These are phyloP conservation scores for Myriangium duriaei DNA, from an alignment of 2,329 filamentous ascomycete genomes.

Conservation along the genomic window DNA sequence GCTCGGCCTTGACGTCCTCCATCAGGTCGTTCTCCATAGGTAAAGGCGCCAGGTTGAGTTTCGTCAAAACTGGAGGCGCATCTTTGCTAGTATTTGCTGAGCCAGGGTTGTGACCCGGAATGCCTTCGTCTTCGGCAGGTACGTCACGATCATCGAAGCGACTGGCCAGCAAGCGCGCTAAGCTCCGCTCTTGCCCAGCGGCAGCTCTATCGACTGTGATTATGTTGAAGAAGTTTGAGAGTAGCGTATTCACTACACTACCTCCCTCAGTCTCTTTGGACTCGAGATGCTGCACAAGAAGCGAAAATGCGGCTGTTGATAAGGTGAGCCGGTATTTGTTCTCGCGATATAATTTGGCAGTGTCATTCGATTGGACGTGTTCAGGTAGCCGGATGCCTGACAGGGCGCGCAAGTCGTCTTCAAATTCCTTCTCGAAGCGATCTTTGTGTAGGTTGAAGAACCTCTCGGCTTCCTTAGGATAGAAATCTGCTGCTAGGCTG, in stretches of 20 bases:
- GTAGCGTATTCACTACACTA: slow-evolving; percentile 60
- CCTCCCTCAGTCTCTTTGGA: slow-evolving; percentile 74
- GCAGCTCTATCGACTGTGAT: slow-evolving; percentile 45
- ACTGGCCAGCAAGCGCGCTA: slow-evolving; percentile 46
- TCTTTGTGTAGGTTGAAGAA: slow-evolving; percentile 60
- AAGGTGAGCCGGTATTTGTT: slow-evolving; percentile 85
- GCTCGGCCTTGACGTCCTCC: slow-evolving; percentile 73
- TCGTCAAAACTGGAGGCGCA: slow-evolving; percentile 45
- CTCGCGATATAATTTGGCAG: slow-evolving; percentile 68
- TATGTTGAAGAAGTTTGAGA: slow-evolving; percentile 49
- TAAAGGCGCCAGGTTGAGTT: slow-evolving; percentile 65
- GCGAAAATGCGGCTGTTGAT: slow-evolving; percentile 72
- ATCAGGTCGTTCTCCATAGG: slow-evolving; percentile 74
- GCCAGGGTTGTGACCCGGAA: slow-evolving; percentile 53
- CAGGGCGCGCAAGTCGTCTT: slow-evolving; percentile 68
- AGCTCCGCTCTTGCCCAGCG: slow-evolving; percentile 44
- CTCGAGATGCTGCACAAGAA: slow-evolving; percentile 79
- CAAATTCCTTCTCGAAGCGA: slow-evolving; percentile 63
- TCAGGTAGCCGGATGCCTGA: slow-evolving; percentile 60
- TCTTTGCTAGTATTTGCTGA: slow-evolving; percentile 48
- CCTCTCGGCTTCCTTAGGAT: slow-evolving; percentile 55
- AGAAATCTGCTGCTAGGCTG: slow-evolving; percentile 61
- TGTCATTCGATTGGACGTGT: slow-evolving; percentile 63
- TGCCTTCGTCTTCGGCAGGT: slow-evolving; percentile 55
- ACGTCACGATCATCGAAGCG: slow-evolving; percentile 43